Evolutionary conservation across 768 basidiomycete species (phyloP).

Genomic region (Rhizopogon sp.): DNA sequence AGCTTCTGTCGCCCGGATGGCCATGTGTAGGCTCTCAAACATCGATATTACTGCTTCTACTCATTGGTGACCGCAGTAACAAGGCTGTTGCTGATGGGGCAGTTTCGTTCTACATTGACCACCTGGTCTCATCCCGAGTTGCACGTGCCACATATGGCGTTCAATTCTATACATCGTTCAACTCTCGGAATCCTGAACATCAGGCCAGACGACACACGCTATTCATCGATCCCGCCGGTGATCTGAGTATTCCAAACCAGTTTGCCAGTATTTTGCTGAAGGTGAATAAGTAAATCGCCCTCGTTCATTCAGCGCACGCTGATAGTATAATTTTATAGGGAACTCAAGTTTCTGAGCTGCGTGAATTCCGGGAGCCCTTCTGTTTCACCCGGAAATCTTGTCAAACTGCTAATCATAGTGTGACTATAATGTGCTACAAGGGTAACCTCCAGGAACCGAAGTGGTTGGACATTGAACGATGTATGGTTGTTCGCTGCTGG

Average conservation of each 20-base stretch:
- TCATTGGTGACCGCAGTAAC: conserved; percentile 19
- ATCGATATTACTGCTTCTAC: background rate
- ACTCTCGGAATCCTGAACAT: conserved; percentile 31
- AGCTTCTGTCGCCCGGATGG: conserved; percentile 43
- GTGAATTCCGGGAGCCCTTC: background rate
- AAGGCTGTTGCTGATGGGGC: conserved; percentile 52
- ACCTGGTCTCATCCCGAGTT: conserved; percentile 38
- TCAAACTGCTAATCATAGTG: too few species aligned
- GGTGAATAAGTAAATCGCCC: background rate
- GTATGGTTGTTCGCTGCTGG: too few species aligned
- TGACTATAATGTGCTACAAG: too few species aligned
- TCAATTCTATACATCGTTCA: conserved; percentile 22
- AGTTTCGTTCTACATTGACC: conserved; percentile 34
- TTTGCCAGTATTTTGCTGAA: conserved; percentile 20
- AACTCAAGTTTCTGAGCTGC: background rate
- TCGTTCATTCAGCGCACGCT: background rate
- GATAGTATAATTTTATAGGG: background rate
- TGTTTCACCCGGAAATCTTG: too few species aligned
- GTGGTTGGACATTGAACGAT: too few species aligned
- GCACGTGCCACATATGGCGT: conserved; percentile 37
- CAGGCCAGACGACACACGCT: conserved; percentile 18
- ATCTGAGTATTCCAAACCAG: conserved; percentile 22
- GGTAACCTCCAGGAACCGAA: too few species aligned
- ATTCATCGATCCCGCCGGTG: conserved; percentile 22
- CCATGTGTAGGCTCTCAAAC: conserved; percentile 35